Base-by-base conservation (phyloP, 352 stramenopile species). In the Thalassiosira ordinaria region DNA sequence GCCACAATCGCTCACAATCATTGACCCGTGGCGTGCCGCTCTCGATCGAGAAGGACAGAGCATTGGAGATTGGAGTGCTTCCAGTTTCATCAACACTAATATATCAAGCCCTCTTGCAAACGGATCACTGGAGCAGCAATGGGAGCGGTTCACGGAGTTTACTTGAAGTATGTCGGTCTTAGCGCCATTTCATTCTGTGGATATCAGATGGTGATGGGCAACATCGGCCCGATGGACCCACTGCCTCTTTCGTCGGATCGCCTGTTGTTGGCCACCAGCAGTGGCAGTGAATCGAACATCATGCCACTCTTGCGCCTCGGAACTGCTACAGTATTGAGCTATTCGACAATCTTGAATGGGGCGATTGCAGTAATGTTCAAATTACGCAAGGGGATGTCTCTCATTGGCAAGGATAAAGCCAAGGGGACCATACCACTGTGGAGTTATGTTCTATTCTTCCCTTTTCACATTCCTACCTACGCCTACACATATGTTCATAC, bases 101-200 rank as follows among this genome's bases (percentile, higher is more conserved):
- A n/a, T n/a, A n/a, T n/a, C n/a, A n/a, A n/a, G n/a, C n/a, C n/a
- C n/a, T n/a, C n/a, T n/a, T n/a, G n/a, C n/a, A n/a, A n/a, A n/a
- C n/a, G n/a, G n/a, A n/a, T n/a, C n/a, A n/a, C n/a, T n/a, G n/a
- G 18, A 49, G 24, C 26, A 62, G 27, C n/a, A 37, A 95, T 95
- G 89, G 88, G 88, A 55, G 89, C 90, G 46, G 90, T 95, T 55
- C 88, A 95, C 66, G 90, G 90, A 67, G 85, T 91, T 1, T 91
- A 91, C 57, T 71, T 94, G 4, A 95, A 95, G 65, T 95, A 95
- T 90, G 44, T 91, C 78, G 61, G 92, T 68, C 31, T 96, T 64
- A 74, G 89, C 64, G 65, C 91, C 76, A 66, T 93, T 8, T 92
- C 89, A 14, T 89, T 89, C 59, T 74, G 72, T 14, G 85, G 88